These are phyloP conservation scores for Vigna unguiculata DNA, from an alignment of 306 rosid genomes.

Conservation along the genomic window DNA sequence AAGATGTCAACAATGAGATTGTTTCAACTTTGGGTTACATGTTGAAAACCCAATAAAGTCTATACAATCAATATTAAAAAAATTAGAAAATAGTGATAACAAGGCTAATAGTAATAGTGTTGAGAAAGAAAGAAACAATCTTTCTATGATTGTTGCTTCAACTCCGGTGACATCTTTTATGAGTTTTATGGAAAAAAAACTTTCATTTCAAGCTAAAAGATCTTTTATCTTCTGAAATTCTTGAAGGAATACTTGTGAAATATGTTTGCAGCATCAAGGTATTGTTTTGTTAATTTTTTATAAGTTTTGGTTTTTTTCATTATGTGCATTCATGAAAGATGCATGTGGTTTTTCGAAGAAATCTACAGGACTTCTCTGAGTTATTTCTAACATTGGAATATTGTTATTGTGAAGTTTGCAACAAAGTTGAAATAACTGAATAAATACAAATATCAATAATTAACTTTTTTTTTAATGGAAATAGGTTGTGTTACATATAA, in stretches of 20 bases:
- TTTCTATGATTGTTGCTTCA: constrained; percentile 14
- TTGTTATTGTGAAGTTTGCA: constrained; percentile 64
- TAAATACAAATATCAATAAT: neutral
- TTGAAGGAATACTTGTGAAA: constrained; percentile 70
- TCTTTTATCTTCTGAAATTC: constrained; percentile 70
- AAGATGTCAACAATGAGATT: neutral
- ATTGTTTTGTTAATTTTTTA: constrained; percentile 11
- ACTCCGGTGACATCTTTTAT: constrained; percentile 37
- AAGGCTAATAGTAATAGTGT: neutral
- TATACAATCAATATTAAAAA: constrained; percentile 55
- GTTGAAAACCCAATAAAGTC: constrained; percentile 47
- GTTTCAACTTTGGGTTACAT: neutral
- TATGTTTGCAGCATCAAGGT: constrained; percentile 70
- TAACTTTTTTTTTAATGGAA: neutral
- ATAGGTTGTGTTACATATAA: constrained; percentile 67
- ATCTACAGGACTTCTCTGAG: constrained; percentile 58
- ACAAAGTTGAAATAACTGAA: constrained; percentile 63
- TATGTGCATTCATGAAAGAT: neutral
- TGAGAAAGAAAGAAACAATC: neutral
- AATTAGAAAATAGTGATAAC: constrained; percentile 16
- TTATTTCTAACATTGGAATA: constrained; percentile 60
- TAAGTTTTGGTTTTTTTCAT: neutral
- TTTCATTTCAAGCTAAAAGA: constrained; percentile 64
- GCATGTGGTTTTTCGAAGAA: constrained; percentile 49
- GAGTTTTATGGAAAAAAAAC: constrained; percentile 43